Conservation (phyloP, 305 asterid species). For the Salvia sclarea region DNA sequence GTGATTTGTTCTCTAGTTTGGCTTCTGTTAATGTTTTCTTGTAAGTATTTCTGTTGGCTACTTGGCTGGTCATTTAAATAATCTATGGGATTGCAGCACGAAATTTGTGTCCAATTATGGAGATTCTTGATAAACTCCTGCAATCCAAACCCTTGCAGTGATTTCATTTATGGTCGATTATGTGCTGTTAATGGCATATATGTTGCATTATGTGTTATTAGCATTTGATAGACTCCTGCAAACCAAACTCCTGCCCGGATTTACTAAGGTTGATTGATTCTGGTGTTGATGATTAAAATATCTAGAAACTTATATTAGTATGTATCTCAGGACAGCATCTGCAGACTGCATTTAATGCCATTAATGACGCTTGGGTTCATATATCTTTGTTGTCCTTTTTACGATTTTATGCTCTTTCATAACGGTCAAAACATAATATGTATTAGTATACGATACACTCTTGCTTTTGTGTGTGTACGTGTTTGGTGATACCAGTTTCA, state of each 20-base stretch:
- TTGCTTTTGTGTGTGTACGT: background rate
- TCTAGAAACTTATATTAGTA: background rate
- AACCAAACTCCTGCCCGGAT: background rate
- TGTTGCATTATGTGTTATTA: background rate
- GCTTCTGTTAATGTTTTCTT: background rate
- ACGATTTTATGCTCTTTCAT: background rate
- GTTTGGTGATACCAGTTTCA: background rate
- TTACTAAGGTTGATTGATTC: background rate
- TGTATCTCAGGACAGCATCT: constrained; percentile 1
- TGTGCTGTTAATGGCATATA: background rate
- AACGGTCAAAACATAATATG: background rate
- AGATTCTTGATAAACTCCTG: background rate
- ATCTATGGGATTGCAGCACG: background rate
- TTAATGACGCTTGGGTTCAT: background rate
- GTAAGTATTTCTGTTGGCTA: background rate
- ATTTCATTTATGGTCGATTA: background rate
- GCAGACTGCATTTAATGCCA: background rate
- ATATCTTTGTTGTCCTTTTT: background rate
- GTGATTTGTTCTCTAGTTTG: constrained; percentile 4
- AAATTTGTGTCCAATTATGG: background rate
- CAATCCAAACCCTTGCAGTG: background rate
- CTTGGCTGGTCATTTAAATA: background rate
- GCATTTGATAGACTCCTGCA: background rate
- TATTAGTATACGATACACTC: background rate
- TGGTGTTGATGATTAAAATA: background rate